A percentile compares a stretch with the other conserved stretches of the same genome.
Evolutionary conservation across 352 stramenopile genomes (phyloP).

Genomic region (Globisporangium okanoganense): DNA sequence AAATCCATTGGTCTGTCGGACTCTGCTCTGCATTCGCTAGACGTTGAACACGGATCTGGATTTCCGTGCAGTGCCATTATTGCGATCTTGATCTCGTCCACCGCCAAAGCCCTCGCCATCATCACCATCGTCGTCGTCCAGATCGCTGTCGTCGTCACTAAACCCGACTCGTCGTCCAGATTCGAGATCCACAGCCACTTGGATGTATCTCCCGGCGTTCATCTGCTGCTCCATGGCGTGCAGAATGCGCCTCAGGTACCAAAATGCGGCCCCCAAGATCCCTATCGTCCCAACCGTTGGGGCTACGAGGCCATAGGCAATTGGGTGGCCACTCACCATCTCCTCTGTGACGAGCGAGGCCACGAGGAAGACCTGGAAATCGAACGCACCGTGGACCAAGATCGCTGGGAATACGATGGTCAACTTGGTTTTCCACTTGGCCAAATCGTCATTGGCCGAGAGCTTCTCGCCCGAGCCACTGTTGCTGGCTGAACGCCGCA

Average conservation of each 20-base stretch:
- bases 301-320: conserved; percentile 34
- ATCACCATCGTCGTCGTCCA: conserved; percentile 23
- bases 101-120: conserved; percentile 1
- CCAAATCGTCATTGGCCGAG: conserved; percentile 15
- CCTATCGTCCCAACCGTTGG: conserved; percentile 22
- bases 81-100: not conserved
- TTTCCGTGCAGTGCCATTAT: conserved; percentile 19
- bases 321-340: conserved; percentile 25
- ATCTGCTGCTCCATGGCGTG: conserved; percentile 42
- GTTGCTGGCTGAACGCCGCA: conserved; percentile 15
- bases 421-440: conserved; percentile 34
- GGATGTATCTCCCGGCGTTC: conserved; percentile 41
- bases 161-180: conserved; percentile 26
- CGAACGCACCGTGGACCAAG: conserved; percentile 56
- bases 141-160: conserved; percentile 31
- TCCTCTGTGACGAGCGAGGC: conserved; percentile 36
- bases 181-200: conserved; percentile 45
- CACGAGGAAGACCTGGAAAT: conserved; percentile 53
- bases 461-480: conserved; percentile 7
- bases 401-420: conserved; percentile 38
- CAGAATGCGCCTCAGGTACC: conserved; percentile 30
- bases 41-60: conserved; percentile 36
- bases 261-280: conserved; percentile 25
- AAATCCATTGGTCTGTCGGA: no score
- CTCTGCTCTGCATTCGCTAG: no score